phyloP scores from a whole-genome alignment of 1,284 basidiomycete genomes.

The Boletus sp. region DNA sequence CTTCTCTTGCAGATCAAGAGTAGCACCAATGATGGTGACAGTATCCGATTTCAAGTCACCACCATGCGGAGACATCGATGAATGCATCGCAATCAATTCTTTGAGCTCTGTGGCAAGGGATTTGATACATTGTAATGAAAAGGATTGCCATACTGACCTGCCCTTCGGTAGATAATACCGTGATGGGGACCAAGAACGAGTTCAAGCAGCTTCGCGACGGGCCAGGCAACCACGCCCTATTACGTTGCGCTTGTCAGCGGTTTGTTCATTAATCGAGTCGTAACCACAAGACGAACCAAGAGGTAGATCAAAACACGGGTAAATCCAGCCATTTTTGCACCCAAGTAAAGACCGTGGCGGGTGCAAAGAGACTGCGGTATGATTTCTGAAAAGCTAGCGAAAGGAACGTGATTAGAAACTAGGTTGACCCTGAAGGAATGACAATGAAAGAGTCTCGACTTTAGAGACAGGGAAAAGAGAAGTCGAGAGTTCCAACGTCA shows the following conservation, averaged over 20 bases:
- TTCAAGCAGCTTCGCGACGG: slow-evolving; percentile 69
- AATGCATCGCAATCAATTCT: slow-evolving; percentile 71
- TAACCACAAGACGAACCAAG: slow-evolving; percentile 45
- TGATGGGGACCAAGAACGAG: slow-evolving; percentile 59
- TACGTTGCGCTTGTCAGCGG: neutral
- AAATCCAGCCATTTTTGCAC: slow-evolving; percentile 84
- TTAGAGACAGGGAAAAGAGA: no score
- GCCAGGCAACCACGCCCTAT: slow-evolving; percentile 78
- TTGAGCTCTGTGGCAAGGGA: slow-evolving; percentile 47
- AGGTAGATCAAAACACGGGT: slow-evolving; percentile 68
- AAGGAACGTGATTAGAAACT: neutral
- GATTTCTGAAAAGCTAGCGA: slow-evolving; percentile 76
- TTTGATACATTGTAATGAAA: neutral
- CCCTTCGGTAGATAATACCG: slow-evolving; percentile 55
- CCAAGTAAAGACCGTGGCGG: slow-evolving; percentile 87
- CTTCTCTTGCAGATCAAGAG: slow-evolving; percentile 70
- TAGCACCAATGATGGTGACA: slow-evolving; percentile 72
- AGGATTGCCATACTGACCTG: slow-evolving; percentile 23
- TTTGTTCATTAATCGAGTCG: neutral
- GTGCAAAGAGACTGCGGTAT: slow-evolving; percentile 91
- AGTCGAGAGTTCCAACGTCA: no score
- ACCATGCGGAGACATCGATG: slow-evolving; percentile 49
- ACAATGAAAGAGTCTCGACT: no score
- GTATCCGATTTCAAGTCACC: slow-evolving; percentile 72
- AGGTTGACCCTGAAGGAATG: no score